Conservation (phyloP, 2,329 filamentous ascomycete species). For the Colletotrichum phormii region DNA sequence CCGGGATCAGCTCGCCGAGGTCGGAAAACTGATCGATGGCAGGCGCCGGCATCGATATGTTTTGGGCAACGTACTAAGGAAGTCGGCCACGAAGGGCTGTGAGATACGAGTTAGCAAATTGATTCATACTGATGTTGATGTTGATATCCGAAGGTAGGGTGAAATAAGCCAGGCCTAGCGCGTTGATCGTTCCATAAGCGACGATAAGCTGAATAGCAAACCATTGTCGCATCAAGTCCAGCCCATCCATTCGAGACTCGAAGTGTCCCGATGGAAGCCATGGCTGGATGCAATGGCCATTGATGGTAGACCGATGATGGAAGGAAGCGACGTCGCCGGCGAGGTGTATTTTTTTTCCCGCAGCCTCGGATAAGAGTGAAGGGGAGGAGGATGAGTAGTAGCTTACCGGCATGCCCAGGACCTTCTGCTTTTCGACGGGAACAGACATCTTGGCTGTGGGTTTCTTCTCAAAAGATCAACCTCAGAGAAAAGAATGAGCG, state of each 20-base stretch:
- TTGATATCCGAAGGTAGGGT: background rate
- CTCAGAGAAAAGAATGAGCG: constrained; percentile 70
- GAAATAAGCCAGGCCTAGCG: background rate
- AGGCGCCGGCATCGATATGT: background rate
- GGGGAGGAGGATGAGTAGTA: constrained; percentile 16
- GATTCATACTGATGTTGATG: background rate
- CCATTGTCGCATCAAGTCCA: constrained; percentile 5
- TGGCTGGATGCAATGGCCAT: constrained; percentile 15
- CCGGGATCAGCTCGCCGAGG: background rate
- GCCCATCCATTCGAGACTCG: background rate
- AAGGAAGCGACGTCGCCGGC: constrained; percentile 39
- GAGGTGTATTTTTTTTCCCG: constrained; percentile 45
- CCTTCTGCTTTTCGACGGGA: constrained; percentile 62
- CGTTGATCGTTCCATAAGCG: background rate
- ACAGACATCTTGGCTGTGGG: constrained; percentile 64
- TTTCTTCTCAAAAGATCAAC: constrained; percentile 55
- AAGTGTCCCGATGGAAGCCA: background rate
- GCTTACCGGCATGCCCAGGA: constrained; percentile 77
- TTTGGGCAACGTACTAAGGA: constrained; percentile 86
- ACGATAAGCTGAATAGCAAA: constrained; percentile 8
- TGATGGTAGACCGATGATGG: constrained; percentile 8
- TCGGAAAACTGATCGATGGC: background rate
- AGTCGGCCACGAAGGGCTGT: constrained; percentile 96
- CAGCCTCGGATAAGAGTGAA: constrained; percentile 32
- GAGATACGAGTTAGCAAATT: constrained; percentile 48